Percentiles rank a stretch among this genome's conserved stretches.
Conservation (phyloP, 805 yeast species). For the Lachancea quebecensis region DNA sequence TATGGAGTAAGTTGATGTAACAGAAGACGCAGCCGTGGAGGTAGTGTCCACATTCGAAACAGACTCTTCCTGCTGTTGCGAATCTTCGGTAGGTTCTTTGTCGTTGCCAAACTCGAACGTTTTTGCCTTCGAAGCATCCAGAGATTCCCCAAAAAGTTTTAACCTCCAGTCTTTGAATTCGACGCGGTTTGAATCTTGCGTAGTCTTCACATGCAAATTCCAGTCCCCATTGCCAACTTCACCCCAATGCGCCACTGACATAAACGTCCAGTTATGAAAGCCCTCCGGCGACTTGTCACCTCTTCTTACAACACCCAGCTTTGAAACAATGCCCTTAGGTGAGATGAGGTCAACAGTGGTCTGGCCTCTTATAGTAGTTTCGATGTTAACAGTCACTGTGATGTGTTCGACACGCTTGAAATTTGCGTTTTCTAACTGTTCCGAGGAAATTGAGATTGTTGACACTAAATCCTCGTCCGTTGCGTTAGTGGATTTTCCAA, state of each 20-base stretch:
- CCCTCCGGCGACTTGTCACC: slow-evolving; percentile 54
- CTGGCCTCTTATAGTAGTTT: slow-evolving; percentile 59
- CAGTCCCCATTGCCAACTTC: slow-evolving; percentile 86
- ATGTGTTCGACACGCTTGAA: slow-evolving; percentile 78
- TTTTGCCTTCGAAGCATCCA: slow-evolving; percentile 56
- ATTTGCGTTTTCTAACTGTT: slow-evolving; percentile 48
- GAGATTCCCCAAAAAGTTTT: slow-evolving; percentile 73
- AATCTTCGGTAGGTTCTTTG: slow-evolving; percentile 22
- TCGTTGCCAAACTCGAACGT: slow-evolving; percentile 42
- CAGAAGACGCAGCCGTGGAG: not conserved
- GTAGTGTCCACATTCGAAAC: too few relatives aligned
- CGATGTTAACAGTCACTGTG: slow-evolving; percentile 69
- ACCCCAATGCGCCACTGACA: slow-evolving; percentile 99
- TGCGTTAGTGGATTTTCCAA: slow-evolving; percentile 24
- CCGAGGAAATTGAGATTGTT: slow-evolving; percentile 39
- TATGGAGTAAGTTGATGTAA: slow-evolving; percentile 3
- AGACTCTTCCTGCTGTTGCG: too few relatives aligned
- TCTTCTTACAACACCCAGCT: slow-evolving; percentile 61
- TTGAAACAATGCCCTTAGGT: slow-evolving; percentile 69
- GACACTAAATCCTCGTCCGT: slow-evolving; percentile 28
- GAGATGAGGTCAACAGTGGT: slow-evolving; percentile 59
- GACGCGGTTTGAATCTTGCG: slow-evolving; percentile 33
- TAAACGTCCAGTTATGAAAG: slow-evolving; percentile 79
- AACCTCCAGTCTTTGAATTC: slow-evolving; percentile 65
- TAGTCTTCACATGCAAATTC: slow-evolving; percentile 59